Base-by-base conservation (phyloP, 2,329 filamentous ascomycete genomes). In the Camptophora hylomeconis region DNA sequence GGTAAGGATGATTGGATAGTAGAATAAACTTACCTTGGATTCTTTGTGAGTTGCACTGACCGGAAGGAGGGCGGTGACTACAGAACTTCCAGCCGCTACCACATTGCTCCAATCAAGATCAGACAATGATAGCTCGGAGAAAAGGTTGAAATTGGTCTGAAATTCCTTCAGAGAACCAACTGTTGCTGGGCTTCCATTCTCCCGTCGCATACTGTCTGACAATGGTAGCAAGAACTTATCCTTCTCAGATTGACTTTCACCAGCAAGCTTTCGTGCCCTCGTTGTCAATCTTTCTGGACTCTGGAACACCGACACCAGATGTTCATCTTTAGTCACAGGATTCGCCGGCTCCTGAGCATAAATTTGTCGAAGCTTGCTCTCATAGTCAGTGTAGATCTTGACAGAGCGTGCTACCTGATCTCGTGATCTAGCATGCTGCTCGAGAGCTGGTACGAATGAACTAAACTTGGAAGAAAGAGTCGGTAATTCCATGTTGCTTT, bases 101-200 rank as follows among this genome's bases (percentile, higher is more conserved):
- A 92, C 72, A 48, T 89, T 89, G 46, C 56, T 72, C 82, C 82
- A 92, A 48, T 87, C 72, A 41, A 92, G 50, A 26, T 87, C 81
- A 17, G 64, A 63, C 16, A 92, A 58, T 0, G 80, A 75, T 2
- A 72, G 78, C 53, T 92, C 83, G 2, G 77, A 83, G 48, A 92
- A 92, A 34, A 92, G 50, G 34, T 69, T 69, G 54, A 92, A 87
- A 53, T 89, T 87, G 26, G 70, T 68, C 48, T 75, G 72, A 44
- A 89, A 92, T 17, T 81, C 74, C 26, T 69, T 63, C 24, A 89
- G 48, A 8, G 67, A 67, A 14, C 63, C 49, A 0, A 86, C 80
- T 3, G 80, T 67, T 3, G 82, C 81, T 3, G 70, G 70, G 2
- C 74, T 67, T 4, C 70, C 75, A 47, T 71, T 56, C 1, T 60